Conservation (phyloP, 2,329 filamentous ascomycete genomes). For the Cordyceps cicadae region DNA sequence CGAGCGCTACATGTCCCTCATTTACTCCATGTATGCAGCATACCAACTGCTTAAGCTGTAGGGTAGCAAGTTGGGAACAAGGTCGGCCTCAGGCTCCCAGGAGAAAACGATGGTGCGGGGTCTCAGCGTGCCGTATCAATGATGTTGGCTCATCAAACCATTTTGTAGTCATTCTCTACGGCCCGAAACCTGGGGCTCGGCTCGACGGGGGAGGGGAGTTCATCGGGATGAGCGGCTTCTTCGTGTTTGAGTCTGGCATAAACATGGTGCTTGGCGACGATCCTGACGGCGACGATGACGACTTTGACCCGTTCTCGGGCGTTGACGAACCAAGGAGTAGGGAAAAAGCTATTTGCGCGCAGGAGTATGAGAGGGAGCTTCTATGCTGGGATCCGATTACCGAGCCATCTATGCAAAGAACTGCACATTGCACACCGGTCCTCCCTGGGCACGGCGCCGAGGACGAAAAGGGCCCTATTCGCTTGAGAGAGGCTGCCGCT, state of each 20-base stretch:
- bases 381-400: not conserved
- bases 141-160: too few species aligned
- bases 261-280: slow-evolving; percentile 17
- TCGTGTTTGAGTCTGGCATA: slow-evolving; percentile 32
- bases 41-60: too few species aligned
- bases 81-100: too few species aligned
- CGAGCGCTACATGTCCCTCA: too few species aligned
- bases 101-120: too few species aligned
- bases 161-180: too few species aligned
- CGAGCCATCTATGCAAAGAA: not conserved
- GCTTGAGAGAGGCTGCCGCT: not conserved
- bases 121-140: too few species aligned
- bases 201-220: too few species aligned
- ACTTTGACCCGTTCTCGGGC: slow-evolving; percentile 20
- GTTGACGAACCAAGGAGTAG: slow-evolving; percentile 9
- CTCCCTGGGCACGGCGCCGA: not conserved
- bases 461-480: not conserved
- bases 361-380: slow-evolving; percentile 17
- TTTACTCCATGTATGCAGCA: too few species aligned
- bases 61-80: too few species aligned
- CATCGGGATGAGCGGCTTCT: slow-evolving; percentile 39
- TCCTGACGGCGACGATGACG: slow-evolving; percentile 14
- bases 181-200: too few species aligned
- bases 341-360: slow-evolving; percentile 17
- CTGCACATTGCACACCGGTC: not conserved